Conservation (phyloP, 768 basidiomycete genomes). For the Rhodocollybia butyracea region DNA sequence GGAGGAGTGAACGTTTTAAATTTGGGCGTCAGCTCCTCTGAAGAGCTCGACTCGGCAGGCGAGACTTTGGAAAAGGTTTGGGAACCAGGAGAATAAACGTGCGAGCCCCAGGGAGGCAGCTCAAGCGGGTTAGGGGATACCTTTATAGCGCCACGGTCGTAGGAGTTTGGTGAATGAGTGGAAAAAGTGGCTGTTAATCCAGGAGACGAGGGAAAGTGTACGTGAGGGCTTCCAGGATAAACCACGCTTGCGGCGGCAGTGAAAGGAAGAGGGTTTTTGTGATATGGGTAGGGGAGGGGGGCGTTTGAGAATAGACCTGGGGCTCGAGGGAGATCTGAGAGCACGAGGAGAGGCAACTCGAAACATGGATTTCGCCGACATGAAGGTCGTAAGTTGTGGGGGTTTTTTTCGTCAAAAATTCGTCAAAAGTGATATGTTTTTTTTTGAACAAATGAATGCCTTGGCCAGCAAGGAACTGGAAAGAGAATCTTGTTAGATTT, state of each 20-base stretch:
- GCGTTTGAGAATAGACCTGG: constrained; percentile 6
- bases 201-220: constrained; percentile 2
- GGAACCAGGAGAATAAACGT: constrained; percentile 1
- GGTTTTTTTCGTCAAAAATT: no score
- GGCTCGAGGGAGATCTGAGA: constrained; percentile 2
- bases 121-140: constrained; percentile 5
- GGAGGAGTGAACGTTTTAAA: neutral
- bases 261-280: constrained; percentile 1
- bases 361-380: constrained; percentile 8
- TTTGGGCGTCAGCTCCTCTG: neutral
- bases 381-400: constrained; percentile 7
- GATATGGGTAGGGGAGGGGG: constrained; percentile 7
- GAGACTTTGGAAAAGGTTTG: neutral
- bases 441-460: neutral
- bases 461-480: constrained; percentile 7
- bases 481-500: neutral
- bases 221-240: neutral
- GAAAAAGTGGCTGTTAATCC: neutral
- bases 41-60: neutral
- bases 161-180: constrained; percentile 2
- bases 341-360: constrained; percentile 3
- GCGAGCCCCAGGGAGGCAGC: constrained; percentile 1
- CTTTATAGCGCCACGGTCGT: constrained; percentile 4
- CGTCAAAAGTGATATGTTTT: neutral
- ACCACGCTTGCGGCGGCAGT: neutral